Base-by-base conservation (phyloP, 2,329 filamentous ascomycete genomes). In the Phialophora tarda region DNA sequence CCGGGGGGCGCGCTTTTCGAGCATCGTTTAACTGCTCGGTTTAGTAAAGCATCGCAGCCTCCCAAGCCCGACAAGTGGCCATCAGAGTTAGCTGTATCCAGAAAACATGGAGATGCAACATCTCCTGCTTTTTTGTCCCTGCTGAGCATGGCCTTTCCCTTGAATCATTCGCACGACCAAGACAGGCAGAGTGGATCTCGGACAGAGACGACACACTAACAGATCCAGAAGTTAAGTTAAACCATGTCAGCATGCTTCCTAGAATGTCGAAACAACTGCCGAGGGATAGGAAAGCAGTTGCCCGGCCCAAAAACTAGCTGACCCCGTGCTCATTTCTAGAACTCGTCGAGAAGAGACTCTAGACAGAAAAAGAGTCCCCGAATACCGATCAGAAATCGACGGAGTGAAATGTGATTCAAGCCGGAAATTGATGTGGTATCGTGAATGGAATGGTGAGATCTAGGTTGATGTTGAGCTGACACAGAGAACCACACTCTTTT, bases 401-500 rank as follows among this genome's bases (percentile, higher is more conserved):
- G 2, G 4, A 47, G 44, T n/a, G 44, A 47, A 10, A n/a, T 10
- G 1, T 3, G 30, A 32, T 32, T 11, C 30, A 11, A 11, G 30
- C 2, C 8, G 1, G 30, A 3, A 11, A 32, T 32, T 11, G 30
- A 32, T 32, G 30, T 17, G 10, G 14, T 47, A 47, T 21, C 14
- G 1, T 10, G 5, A 17, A 48, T 7, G 44, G 10, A 48, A 23
- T 7, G 21, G 2, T 5, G 44, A 48, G 44, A 17, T 23, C 17
- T 7, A 7, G 10, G 50, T 53, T 6, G 50, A 30, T 4, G 23
- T 28, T 7, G 14, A 28, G 26, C 12, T 8, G 4, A 14, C 24
- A 53, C 21, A 53, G 23, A 10, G 14, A 28, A 34, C 24, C 50
- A 53, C 23, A 53, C 50, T 53, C 23, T 11, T 53, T 53, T 53